phyloP scores from a whole-genome alignment of 345 rosid species.

The Cochlearia excelsa region DNA sequence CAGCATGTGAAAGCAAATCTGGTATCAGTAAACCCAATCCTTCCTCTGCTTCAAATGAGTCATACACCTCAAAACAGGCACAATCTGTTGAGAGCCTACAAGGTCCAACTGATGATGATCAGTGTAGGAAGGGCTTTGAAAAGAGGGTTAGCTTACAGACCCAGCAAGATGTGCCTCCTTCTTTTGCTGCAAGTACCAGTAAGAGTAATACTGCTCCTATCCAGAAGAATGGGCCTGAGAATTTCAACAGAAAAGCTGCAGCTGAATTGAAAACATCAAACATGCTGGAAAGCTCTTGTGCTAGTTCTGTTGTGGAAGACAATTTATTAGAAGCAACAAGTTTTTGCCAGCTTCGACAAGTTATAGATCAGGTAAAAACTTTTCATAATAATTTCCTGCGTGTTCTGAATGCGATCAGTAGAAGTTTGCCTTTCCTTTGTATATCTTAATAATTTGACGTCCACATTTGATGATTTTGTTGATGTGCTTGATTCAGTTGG shows the following conservation, averaged over 20 bases:
- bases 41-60: conserved; percentile 44
- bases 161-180: conserved; percentile 28
- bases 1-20: conserved; percentile 46
- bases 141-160: conserved; percentile 33
- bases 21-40: conserved; percentile 40
- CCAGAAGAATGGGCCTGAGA: conserved; percentile 46
- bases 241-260: conserved; percentile 29
- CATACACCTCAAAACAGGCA: conserved; percentile 53
- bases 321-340: conserved; percentile 68
- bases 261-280: conserved; percentile 40
- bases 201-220: conserved; percentile 35
- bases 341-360: conserved; percentile 75
- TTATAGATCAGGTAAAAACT: conserved; percentile 56
- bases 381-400: not conserved
- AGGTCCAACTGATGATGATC: conserved; percentile 38
- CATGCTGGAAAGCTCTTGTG: conserved; percentile 55
- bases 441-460: not conserved
- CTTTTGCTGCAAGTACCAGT: conserved; percentile 35
- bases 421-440: not conserved
- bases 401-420: conserved; percentile 8
- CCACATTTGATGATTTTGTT: conserved; percentile 8
- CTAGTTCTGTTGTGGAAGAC: conserved; percentile 58
- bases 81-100: conserved; percentile 42
- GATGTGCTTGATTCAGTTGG: conserved; percentile 52
- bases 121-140: conserved; percentile 31